Base-by-base conservation (phyloP, 73 alveolate genomes). In the Stentor roeselii region DNA sequence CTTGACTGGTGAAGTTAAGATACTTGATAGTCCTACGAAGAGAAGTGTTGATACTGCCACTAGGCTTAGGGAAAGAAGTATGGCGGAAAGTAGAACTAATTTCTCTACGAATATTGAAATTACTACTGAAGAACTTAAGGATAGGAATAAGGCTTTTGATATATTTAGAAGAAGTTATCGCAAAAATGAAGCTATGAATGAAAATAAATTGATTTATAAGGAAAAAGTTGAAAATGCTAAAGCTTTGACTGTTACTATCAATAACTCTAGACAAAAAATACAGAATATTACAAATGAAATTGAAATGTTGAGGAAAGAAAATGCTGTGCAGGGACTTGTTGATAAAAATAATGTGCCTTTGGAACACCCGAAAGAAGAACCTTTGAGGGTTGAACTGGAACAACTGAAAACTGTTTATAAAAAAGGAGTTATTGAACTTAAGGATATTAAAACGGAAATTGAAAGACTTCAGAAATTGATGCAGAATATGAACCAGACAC, bases 111-210 rank as follows among this genome's bases (percentile, higher is more conserved):
- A 39, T 39, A 76, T 76, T n/a, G 82, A 84, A 21, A 37, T 93
- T 11, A 61, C 94, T 38, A 78, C 89, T 42, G 97, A 93, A 59
- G 91, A 95, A 36, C 85, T 93, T 14, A 76, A 86, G 76, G 99
- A 95, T 82, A 80, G 97, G 83, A 88, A 92, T 37, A 90, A 84
- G 38, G 93, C 97, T 15, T 90, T 95, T 74, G 99, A 95, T 6
- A 75, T 93, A 59, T 95, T 93, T 76, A 88, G 99, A 89, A 95
- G 88, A 89, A 78, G 92, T 67, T 95, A 95, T 82, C 75, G 99
- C 32, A 95, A 93, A 89, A 90, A 90, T 59, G 92, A 95, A 82
- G 97, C 96, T 1, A 87, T 92, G 93, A 97, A 94, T 80, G 98
- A 94, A 41, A 84, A 88, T 32, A 87, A 92, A 59, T 76, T 77